Evolutionary conservation across 164 flowering plant species (phyloP).

Genomic region (Chloranthus sessilifolius): DNA sequence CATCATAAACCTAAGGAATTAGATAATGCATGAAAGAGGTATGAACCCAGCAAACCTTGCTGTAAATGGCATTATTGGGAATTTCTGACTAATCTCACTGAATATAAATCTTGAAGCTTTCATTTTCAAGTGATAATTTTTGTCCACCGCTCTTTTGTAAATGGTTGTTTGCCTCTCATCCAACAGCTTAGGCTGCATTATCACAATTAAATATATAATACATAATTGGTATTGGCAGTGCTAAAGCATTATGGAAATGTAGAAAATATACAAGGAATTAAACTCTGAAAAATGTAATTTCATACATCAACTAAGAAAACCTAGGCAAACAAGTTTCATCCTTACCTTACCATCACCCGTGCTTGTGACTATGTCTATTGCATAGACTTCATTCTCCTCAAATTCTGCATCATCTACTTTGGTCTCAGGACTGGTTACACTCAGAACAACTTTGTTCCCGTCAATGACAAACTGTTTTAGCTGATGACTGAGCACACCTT

Average conservation of each 20-base stretch:
- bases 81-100: constrained; percentile 86
- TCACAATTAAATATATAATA: no score
- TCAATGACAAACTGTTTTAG: constrained; percentile 91
- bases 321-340: constrained; percentile 9
- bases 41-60: constrained; percentile 48
- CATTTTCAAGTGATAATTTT: constrained; percentile 90
- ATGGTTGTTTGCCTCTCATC: constrained; percentile 94
- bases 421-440: constrained; percentile 69
- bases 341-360: constrained; percentile 97
- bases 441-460: constrained; percentile 84
- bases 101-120: constrained; percentile 92
- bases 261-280: no score
- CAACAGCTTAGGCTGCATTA: constrained; percentile 80
- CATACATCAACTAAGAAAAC: no score
- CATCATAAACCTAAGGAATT: not conserved
- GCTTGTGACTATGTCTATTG: constrained; percentile 82
- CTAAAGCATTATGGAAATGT: no score
- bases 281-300: no score
- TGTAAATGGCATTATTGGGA: constrained; percentile 89
- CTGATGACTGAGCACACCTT: constrained; percentile 92
- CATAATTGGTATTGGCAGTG: no score
- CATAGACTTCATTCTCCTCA: constrained; percentile 93
- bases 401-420: constrained; percentile 95
- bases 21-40: not conserved
- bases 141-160: constrained; percentile 90